Evolutionary conservation across 1,139 yeast species (phyloP), one percentile per base, ranked within the genome.

Genomic region (Protomyces gravidus): DNA sequence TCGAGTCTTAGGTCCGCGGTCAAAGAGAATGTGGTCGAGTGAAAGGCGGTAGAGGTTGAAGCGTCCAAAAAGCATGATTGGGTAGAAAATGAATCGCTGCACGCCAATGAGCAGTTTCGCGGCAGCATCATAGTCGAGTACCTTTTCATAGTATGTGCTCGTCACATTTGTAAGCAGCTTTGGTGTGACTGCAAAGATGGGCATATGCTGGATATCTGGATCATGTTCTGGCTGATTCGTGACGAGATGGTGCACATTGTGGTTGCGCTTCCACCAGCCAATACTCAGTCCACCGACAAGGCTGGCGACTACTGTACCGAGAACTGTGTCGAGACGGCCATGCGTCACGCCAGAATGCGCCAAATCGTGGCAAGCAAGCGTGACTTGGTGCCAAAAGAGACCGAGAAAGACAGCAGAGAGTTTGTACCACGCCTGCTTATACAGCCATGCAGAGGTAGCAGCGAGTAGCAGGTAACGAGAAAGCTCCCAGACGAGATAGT

Each of bases 201-300:
- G 96, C 64, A 89, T 72, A 72, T 89, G 96, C 71, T 89, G 96
- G 68, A 89, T 89, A 73, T 89, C 96, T 0, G 96, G 96, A 68
- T 89, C 96, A 70, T 89, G 96, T 1, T 85, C 85, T 0, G 96
- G 96, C 68, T 89, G 96, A 71, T 89, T 89, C 15, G 96, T 86
- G 59, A 89, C 79, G 61, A 89, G 73, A 71, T 89, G 96, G 70
- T 89, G 96, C 23, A 89, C 95, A 70, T 89, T 89, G 71, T 89
- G 96, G 71, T 86, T 89, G 57, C 92, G 78, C 68, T 89, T 89
- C 96, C 96, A 89, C 96, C 96, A 89, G 1, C 96, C 95, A 40
- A 88, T 71, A 57, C 95, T 86, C 57, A 89, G 75, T 0, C 96
- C 96, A n/a, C 96, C 96, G 61, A 83, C 72, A 76, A 80, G 88